These are phyloP conservation scores for Fusarium sp. DNA, from an alignment of 2,329 filamentous ascomycete species.

Conservation along the genomic window DNA sequence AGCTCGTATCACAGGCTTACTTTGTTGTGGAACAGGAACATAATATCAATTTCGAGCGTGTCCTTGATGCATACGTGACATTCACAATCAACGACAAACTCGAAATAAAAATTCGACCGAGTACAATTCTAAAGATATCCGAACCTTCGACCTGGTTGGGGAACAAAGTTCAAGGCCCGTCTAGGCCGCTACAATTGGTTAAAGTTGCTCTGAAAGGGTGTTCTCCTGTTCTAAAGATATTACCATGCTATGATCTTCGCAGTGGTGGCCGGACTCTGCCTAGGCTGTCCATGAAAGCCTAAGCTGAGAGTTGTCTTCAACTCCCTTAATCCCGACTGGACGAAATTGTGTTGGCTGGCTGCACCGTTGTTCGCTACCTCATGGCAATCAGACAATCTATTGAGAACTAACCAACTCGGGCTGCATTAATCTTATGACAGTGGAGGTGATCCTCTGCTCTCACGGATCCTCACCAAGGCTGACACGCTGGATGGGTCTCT, in stretches of 20 bases:
- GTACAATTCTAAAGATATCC: neutral
- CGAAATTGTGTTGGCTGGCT: slow-evolving; percentile 13
- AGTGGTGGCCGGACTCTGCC: slow-evolving; percentile 27
- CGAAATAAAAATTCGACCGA: neutral
- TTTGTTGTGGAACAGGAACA: neutral
- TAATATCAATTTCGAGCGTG: neutral
- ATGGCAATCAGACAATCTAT: neutral
- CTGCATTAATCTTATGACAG: slow-evolving; percentile 22
- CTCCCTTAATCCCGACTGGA: slow-evolving; percentile 11
- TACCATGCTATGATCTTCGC: slow-evolving; percentile 17
- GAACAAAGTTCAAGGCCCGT: neutral
- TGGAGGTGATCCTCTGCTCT: slow-evolving; percentile 24
- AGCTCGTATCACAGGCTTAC: neutral
- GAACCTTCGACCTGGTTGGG: neutral
- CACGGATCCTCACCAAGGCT: slow-evolving; percentile 20
- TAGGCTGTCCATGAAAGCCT: slow-evolving; percentile 29
- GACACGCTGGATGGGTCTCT: slow-evolving; percentile 14
- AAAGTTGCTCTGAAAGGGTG: neutral
- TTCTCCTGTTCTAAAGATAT: slow-evolving; percentile 29
- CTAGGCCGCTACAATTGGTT: neutral
- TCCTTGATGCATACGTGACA: neutral
- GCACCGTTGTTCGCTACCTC: neutral
- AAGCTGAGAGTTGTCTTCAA: slow-evolving; percentile 17
- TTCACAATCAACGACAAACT: neutral
- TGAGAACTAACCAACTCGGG: slow-evolving; percentile 28